Conservation (phyloP, 2,329 filamentous ascomycete genomes). For the Claviceps purpurea region DNA sequence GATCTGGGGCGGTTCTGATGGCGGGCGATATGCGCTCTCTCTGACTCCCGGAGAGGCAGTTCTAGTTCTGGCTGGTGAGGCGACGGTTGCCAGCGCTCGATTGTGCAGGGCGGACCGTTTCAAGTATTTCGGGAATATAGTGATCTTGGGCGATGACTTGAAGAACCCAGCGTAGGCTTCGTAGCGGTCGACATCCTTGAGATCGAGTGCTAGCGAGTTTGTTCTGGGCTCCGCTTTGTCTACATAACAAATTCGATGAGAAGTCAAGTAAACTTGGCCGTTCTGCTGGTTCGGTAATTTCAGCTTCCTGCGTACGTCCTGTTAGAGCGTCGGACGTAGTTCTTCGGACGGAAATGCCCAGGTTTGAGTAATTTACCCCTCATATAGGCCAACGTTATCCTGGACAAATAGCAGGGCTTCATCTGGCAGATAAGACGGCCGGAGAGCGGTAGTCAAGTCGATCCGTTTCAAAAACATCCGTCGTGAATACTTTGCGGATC, state of each 20-base stretch:
- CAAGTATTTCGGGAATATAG: constrained; percentile 65
- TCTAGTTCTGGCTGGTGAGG: constrained; percentile 31
- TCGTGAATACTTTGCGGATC: constrained; percentile 25
- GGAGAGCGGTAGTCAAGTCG: constrained; percentile 90
- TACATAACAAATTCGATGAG: constrained; percentile 90
- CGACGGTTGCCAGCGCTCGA: constrained; percentile 33
- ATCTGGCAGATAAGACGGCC: constrained; percentile 83
- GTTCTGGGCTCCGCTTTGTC: constrained; percentile 76
- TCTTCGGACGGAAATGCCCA: not conserved
- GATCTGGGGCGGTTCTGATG: constrained; percentile 27
- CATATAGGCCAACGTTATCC: constrained; percentile 92
- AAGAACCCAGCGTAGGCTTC: constrained; percentile 91
- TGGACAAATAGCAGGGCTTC: constrained; percentile 94
- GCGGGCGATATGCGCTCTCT: constrained; percentile 27
- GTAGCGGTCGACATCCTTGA: constrained; percentile 81
- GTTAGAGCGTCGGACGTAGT: not conserved
- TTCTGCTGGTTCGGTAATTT: constrained; percentile 92
- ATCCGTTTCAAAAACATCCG: constrained; percentile 96
- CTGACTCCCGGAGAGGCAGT: constrained; percentile 32
- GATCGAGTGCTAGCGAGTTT: constrained; percentile 69
- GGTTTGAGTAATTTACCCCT: constrained; percentile 54
- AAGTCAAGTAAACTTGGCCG: constrained; percentile 92
- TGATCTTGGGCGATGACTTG: constrained; percentile 90
- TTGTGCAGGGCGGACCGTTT: constrained; percentile 51
- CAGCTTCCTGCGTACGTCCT: constrained; percentile 58